These are phyloP conservation scores for Penicillium italicum DNA, from an alignment of 2,329 filamentous ascomycete species.

Conservation along the genomic window DNA sequence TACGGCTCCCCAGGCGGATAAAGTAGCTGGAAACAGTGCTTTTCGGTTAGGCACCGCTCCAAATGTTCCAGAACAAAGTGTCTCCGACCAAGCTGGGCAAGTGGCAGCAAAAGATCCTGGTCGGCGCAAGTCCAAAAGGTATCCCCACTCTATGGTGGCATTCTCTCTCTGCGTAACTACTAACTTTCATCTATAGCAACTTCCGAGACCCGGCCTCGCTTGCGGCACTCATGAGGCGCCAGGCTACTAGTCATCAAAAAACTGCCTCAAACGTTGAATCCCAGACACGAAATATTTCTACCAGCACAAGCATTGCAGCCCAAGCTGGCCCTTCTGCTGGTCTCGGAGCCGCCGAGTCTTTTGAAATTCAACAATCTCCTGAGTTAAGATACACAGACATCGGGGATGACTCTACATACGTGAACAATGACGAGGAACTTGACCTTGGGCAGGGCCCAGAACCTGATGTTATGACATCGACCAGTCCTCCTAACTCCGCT, in stretches of 20 bases:
- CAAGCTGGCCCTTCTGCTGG: neutral
- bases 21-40: neutral
- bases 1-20: too few relatives aligned
- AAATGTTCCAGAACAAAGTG: neutral
- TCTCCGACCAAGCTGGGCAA: neutral
- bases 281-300: neutral
- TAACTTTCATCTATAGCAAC: neutral
- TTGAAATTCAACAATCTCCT: slow-evolving; percentile 2
- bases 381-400: neutral
- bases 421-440: slow-evolving; percentile 13
- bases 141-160: neutral
- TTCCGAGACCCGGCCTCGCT: slow-evolving; percentile 2
- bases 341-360: neutral
- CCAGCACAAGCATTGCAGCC: neutral
- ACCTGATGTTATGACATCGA: slow-evolving; percentile 10
- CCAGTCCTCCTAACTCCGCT: slow-evolving; percentile 18
- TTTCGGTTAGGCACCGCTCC: neutral
- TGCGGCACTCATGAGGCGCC: slow-evolving; percentile 3
- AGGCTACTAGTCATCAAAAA: neutral
- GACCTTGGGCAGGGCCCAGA: neutral
- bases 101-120: neutral
- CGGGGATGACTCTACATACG: slow-evolving; percentile 9
- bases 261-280: neutral
- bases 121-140: slow-evolving; percentile 5
- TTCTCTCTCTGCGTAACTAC: neutral